These are phyloP conservation scores for Penicillium sp. DNA, from an alignment of 2,329 filamentous ascomycete species.

Conservation along the genomic window DNA sequence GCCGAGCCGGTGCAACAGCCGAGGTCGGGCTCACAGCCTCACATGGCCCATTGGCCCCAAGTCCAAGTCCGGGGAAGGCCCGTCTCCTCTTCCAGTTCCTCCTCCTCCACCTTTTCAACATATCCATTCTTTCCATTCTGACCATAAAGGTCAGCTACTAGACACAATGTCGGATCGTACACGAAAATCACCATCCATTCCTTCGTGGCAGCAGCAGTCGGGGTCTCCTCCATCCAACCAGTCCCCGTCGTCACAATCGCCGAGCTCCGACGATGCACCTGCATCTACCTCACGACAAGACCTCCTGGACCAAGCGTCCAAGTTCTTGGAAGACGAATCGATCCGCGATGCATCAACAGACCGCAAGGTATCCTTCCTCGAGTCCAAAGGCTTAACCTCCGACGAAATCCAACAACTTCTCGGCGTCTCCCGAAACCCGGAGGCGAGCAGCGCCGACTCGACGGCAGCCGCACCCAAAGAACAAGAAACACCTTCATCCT, in stretches of 20 bases:
- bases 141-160: background rate
- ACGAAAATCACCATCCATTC: slow-evolving; percentile 40
- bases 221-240: slow-evolving; percentile 34
- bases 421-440: slow-evolving; percentile 39
- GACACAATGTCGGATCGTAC: slow-evolving; percentile 37
- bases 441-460: slow-evolving; percentile 24
- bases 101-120: background rate
- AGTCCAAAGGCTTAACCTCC: slow-evolving; percentile 70
- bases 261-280: slow-evolving; percentile 30
- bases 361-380: slow-evolving; percentile 74
- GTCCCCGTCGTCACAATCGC: slow-evolving; percentile 25
- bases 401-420: slow-evolving; percentile 71
- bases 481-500: slow-evolving; percentile 12
- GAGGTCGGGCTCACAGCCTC: slow-evolving; percentile 32
- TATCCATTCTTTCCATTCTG: background rate
- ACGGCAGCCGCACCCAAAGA: slow-evolving; percentile 17
- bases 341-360: slow-evolving; percentile 70
- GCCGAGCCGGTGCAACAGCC: slow-evolving; percentile 24
- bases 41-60: slow-evolving; percentile 25
- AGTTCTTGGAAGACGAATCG: slow-evolving; percentile 73
- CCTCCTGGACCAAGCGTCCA: slow-evolving; percentile 67
- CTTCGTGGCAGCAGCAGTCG: slow-evolving; percentile 41
- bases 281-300: slow-evolving; percentile 31
- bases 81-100: slow-evolving; percentile 7
- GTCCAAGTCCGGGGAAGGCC: slow-evolving; percentile 25